Percentiles rank a stretch among this genome's conserved stretches.
phyloP scores from a whole-genome alignment of 306 rosid species.

The Inga oerstediana region DNA sequence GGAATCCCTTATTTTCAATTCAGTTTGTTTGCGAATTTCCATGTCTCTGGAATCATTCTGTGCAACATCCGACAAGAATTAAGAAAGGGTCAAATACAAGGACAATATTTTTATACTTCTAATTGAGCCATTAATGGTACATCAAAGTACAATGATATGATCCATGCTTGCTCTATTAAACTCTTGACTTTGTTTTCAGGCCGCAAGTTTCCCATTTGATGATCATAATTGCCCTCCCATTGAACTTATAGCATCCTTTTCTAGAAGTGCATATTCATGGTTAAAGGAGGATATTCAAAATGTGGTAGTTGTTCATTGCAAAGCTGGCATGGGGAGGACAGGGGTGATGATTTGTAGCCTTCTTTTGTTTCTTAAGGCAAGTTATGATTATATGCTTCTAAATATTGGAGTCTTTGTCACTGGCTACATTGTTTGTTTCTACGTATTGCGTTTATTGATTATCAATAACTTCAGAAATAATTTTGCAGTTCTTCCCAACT shows the following conservation, averaged over 20 bases:
- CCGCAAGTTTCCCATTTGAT: constrained; percentile 89
- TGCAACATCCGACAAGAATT: background rate
- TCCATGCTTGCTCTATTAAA: constrained; percentile 35
- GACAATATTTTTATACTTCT: constrained; percentile 1
- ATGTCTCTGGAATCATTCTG: constrained; percentile 1
- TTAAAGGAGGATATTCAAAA: constrained; percentile 93
- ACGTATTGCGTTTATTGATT: constrained; percentile 24
- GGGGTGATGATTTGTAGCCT: constrained; percentile 96
- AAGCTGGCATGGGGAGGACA: constrained; percentile 98
- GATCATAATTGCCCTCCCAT: constrained; percentile 97
- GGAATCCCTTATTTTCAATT: constrained; percentile 1
- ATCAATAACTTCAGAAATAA: constrained; percentile 27
- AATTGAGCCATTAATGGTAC: background rate
- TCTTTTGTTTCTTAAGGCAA: constrained; percentile 86
- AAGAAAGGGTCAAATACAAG: background rate
- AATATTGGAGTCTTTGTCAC: constrained; percentile 19
- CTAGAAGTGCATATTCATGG: constrained; percentile 93
- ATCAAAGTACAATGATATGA: constrained; percentile 25
- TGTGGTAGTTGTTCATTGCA: constrained; percentile 95
- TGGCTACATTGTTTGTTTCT: constrained; percentile 3
- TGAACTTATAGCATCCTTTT: constrained; percentile 78
- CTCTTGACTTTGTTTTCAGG: constrained; percentile 59
- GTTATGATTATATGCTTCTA: constrained; percentile 31
- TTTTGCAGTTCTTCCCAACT: constrained; percentile 79
- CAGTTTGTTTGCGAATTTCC: background rate